phyloP scores from a whole-genome alignment of 441 rosid genomes.

The Populus trichocarpa region DNA sequence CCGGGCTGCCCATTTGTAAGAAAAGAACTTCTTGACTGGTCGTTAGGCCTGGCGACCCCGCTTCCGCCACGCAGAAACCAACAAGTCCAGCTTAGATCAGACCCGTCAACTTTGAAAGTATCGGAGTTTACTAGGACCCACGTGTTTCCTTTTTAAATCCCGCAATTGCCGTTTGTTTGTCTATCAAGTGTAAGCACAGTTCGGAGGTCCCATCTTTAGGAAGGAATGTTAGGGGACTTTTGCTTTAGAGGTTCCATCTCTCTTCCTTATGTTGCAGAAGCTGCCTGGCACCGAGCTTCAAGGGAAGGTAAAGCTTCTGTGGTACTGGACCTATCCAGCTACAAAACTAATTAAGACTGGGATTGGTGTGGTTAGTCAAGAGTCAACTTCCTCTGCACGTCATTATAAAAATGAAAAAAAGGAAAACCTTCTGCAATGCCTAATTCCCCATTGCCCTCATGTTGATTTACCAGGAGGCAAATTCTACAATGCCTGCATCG shows the following conservation, averaged over 20 bases:
- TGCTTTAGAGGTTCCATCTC: background rate
- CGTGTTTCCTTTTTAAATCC: background rate
- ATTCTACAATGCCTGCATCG: no score
- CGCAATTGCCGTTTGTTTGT: slow-evolving; percentile 12
- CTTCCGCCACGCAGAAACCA: no score
- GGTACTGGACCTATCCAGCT: background rate
- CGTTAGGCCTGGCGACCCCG: no score
- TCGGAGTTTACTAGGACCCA: background rate
- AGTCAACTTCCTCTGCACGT: background rate
- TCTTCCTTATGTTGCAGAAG: background rate
- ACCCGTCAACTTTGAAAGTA: no score
- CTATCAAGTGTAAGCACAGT: no score
- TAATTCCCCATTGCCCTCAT: no score
- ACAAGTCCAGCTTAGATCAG: no score
- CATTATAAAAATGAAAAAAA: background rate
- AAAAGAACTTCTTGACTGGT: no score
- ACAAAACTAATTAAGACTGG: background rate
- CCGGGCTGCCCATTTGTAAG: no score
- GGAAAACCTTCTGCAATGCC: background rate
- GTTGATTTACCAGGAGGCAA: no score
- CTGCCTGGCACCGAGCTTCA: background rate
- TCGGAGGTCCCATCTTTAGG: no score
- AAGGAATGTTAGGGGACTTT: background rate
- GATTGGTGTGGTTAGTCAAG: background rate
- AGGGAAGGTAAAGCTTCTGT: background rate